Base-by-base conservation (phyloP, 2,329 filamentous ascomycete species). In the Paraphoma sp. region DNA sequence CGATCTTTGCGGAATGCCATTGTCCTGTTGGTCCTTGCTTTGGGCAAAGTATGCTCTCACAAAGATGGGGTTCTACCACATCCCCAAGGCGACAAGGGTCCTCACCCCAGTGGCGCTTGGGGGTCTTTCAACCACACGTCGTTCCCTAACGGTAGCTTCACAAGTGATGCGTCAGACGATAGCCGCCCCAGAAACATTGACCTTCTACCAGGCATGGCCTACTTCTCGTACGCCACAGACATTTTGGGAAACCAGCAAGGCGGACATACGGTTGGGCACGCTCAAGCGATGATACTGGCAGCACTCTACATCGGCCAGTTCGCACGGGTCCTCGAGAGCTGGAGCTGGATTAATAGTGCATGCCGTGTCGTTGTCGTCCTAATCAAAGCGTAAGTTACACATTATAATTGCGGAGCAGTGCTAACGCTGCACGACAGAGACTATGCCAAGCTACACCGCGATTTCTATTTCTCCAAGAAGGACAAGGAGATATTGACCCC, bases 301-400 rank as follows among this genome's bases (percentile, higher is more conserved):
- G 92, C 92, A 2, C 79, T 99, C 5, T 99, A 97, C 72, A 89
- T 93, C 60, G 93, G 92, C 3, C 95, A 98, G 73, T 80, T 97
- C 28, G 93, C 89, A 0, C 86, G 94, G 47, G 90, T 96, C 0
- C 82, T 97, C 65, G 92, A 97, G 71, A 98, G 94, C 70, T 93
- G 87, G 80, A 85, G 82, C 55, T 89, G 87, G 86, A 87, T 89
- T 57, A 83, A 79, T 41, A 83, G 84, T 65, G 87, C 86, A 6
- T 85, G 85, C 45, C 79, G 85, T 53, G 83, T 84, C 10, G 83
- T 83, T 46, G 87, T 92, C 66, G 87, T 92, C 14, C 87, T 97
- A 30, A 85, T 97, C 61, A 86, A 92, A 78, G 87, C 89, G 83
- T 90, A 66, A 73, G 67, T 4, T 10, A 6, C 9, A 36, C 10